Conservation (phyloP, 257 asterid species). For the Fraxinus pennsylvanica region DNA sequence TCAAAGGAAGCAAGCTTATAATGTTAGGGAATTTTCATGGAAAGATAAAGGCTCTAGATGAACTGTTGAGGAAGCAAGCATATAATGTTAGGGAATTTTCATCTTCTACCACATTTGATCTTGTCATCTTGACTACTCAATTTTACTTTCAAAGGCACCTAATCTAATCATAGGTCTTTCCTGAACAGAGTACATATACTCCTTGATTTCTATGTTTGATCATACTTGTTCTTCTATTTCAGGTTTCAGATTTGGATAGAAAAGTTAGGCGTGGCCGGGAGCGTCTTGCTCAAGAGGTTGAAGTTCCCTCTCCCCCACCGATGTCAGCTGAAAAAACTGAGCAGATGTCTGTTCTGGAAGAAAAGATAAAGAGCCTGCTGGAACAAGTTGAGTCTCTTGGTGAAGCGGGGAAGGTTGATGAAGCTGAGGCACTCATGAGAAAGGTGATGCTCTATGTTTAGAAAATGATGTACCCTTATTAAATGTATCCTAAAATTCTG, state of each 20-base stretch:
- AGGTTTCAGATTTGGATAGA: constrained; percentile 63
- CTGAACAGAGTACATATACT: too few relatives aligned
- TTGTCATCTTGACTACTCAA: too few relatives aligned
- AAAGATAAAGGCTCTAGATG: too few relatives aligned
- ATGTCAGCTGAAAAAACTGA: constrained; percentile 91
- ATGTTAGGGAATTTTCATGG: too few relatives aligned
- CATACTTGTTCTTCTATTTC: constrained; percentile 18
- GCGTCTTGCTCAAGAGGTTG: constrained; percentile 92
- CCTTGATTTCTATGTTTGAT: background rate
- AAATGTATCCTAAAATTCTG: background rate
- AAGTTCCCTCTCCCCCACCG: constrained; percentile 89
- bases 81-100: too few relatives aligned
- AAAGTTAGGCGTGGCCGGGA: constrained; percentile 87
- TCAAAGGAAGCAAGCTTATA: too few relatives aligned
- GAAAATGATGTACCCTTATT: background rate
- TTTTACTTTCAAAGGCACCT: too few relatives aligned
- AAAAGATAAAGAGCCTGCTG: constrained; percentile 87
- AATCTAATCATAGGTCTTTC: too few relatives aligned
- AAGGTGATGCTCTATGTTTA: constrained; percentile 49
- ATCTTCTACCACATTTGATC: too few relatives aligned
- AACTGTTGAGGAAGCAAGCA: too few relatives aligned
- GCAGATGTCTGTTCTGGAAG: constrained; percentile 84
- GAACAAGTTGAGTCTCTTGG: constrained; percentile 99
- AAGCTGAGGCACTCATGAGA: constrained; percentile 99
- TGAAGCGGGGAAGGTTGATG: constrained; percentile 98